phyloP scores from a whole-genome alignment of 2,329 filamentous ascomycete species.

The Gnomoniopsis smithogilvyi region DNA sequence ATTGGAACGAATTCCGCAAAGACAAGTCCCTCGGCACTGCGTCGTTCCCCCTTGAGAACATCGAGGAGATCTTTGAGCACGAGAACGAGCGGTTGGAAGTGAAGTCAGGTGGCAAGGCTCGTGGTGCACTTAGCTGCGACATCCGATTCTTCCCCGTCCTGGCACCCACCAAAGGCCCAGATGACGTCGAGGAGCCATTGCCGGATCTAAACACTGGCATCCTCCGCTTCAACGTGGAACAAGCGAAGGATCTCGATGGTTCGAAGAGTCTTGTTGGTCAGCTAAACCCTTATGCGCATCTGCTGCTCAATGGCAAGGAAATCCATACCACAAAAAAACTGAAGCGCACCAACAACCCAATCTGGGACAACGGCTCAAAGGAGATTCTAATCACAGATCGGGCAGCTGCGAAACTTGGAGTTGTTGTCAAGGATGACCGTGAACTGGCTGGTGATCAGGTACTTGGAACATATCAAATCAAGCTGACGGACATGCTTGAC shows the following conservation, averaged over 20 bases:
- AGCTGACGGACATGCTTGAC: conserved; percentile 88
- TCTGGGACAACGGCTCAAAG: conserved; percentile 90
- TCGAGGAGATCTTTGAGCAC: conserved; percentile 73
- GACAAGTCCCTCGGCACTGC: conserved; percentile 91
- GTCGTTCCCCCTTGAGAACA: conserved; percentile 77
- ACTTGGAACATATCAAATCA: conserved; percentile 91
- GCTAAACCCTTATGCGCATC: conserved; percentile 84
- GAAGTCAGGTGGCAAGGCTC: conserved; percentile 76
- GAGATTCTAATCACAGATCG: conserved; percentile 94
- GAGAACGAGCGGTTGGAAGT: conserved; percentile 87
- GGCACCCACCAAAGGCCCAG: conserved; percentile 65
- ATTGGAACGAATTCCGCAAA: conserved; percentile 95
- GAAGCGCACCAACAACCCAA: conserved; percentile 95
- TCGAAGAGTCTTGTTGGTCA: conserved; percentile 88
- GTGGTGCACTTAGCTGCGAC: conserved; percentile 77
- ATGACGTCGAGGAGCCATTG: conserved; percentile 75
- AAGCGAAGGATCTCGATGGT: conserved; percentile 92
- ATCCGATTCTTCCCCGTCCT: conserved; percentile 95
- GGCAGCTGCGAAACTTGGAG: conserved; percentile 82
- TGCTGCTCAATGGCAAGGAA: conserved; percentile 90
- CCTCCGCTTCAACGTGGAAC: conserved; percentile 86
- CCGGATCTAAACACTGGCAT: conserved; percentile 94
- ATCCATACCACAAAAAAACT: conserved; percentile 86
- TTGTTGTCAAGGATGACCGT: conserved; percentile 94
- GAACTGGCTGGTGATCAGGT: conserved; percentile 80